phyloP scores from a whole-genome alignment of 2,329 filamentous ascomycete species.

The Venturia effusa region DNA sequence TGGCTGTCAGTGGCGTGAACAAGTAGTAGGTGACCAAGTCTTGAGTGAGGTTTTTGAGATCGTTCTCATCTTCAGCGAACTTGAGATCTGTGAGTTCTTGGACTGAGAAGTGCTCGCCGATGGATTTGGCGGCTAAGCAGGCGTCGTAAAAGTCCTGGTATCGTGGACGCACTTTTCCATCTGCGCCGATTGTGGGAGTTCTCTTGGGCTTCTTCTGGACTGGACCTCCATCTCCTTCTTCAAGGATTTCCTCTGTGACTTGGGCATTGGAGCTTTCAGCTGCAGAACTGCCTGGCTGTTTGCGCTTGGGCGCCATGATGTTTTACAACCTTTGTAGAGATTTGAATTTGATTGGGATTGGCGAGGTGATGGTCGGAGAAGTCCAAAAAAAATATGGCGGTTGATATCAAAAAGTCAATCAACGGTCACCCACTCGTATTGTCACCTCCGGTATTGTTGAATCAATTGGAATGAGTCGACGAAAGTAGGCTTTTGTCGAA shows the following conservation, averaged over 20 bases:
- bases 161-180: neutral
- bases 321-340: neutral
- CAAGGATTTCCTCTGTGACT: neutral
- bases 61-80: slow-evolving; percentile 5
- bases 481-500: neutral
- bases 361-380: neutral
- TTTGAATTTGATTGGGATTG: neutral
- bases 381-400: neutral
- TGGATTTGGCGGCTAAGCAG: slow-evolving; percentile 7
- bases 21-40: slow-evolving; percentile 3
- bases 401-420: neutral
- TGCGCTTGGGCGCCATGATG: slow-evolving; percentile 2
- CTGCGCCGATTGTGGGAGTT: neutral
- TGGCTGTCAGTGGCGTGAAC: slow-evolving; percentile 2
- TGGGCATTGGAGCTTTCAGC: neutral
- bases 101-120: slow-evolving; percentile 7
- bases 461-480: neutral
- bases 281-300: neutral
- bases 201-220: neutral
- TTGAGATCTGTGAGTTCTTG: slow-evolving; percentile 9
- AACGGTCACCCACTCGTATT: neutral
- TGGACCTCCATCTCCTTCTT: neutral
- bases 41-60: slow-evolving; percentile 4
- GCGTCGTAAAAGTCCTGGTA: slow-evolving; percentile 8
- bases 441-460: neutral